Base-by-base conservation (phyloP, 345 rosid species). In the Reutealis trisperma region DNA sequence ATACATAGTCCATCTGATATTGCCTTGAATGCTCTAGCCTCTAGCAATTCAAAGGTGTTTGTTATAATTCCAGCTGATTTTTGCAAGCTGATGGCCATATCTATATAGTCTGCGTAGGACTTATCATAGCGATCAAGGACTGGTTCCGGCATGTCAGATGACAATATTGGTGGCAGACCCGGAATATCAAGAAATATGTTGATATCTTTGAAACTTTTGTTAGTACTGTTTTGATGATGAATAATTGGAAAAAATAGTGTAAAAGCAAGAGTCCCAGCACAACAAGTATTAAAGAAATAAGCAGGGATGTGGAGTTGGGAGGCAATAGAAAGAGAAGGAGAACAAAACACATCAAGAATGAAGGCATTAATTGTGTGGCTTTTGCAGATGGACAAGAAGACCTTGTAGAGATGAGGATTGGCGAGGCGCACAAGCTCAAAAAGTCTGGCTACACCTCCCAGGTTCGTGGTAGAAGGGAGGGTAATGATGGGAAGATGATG, bases 21-120 rank as follows among this genome's bases (percentile, higher is more conserved):
- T 2, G 93, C 86, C 69, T 73, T 74, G 3, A 82, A 34, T 18
- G 82, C 80, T 77, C 84, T 80, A 0, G 73, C 32, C 80, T 93
- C 96, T 14, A 93, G 89, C 27, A 55, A 47, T 8, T 87, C 89
- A 45, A 88, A 93, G 2, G 89, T 81, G 85, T 93, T 90, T 1
- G 84, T 75, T 0, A 93, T 84, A 32, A 91, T 61, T 60, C 94
- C 96, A 3, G 79, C 78, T 0, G 81, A 44, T 64, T 57, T 63
- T 6, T 59, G 21, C 14, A 44, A 32, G 6, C 64, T 15, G 0
- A 24, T 59, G 59, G 42, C 1, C 18, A 5, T 4, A 32, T 80
- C 83, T 21, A 83, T 16, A 52, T 73, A 54, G 73, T 14, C 51
- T 5, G 37, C 30, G 18, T 81, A 86, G 14, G 75, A 63, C 63